Evolutionary conservation across 768 basidiomycete species (phyloP), one percentile per base, ranked within the genome.

Genomic region (Dioszegia crocea): DNA sequence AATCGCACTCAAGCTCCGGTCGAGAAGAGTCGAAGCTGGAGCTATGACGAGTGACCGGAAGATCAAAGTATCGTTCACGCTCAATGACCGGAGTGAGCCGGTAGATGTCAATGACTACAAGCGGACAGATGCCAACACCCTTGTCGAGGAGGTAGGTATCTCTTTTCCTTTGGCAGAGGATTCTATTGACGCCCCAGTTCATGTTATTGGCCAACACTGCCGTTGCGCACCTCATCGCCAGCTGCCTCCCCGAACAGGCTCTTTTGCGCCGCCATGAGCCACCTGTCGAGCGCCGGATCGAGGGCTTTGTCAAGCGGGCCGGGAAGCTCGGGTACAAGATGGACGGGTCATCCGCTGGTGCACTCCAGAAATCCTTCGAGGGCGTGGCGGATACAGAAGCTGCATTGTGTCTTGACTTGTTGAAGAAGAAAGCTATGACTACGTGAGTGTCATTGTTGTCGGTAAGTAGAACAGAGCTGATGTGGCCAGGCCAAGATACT

Each of bases 211-310:
- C 88, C 64, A 99, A 98, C 73, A 85, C 86, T 31, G 81, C 89
- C 12, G 88, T 93, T 39, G 92, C 96, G 10, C 90, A 93, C 73
- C 87, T 92, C 66, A 86, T 96, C 67, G 94, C 94, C 36, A 86
- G 92, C 23, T 85, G 91, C 67, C 84, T 98, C 24, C 92, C 96
- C 26, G 96, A 99, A 75, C 96, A 98, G 76, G 89, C 94, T n/a
- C 81, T 99, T 14, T 84, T 99, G 43, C 87, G 96, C 61, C 87
- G 96, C 56, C 93, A 98, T 69, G 96, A 98, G 74, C 83, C 81
- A 26, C 96, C 96, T 1, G 82, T 97, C 56, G 92, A 96, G 49
- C 86, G 96, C 61, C 87, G 96, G 44, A 80, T 99, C 61, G 89
- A 82, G 57, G 82, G 82, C 11, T 93, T 98, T 70, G 79, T 78